Percentiles rank a stretch among this genome's conserved stretches.
Conservation (phyloP, 179 eudicot genomes). For the Actinidia arguta region DNA sequence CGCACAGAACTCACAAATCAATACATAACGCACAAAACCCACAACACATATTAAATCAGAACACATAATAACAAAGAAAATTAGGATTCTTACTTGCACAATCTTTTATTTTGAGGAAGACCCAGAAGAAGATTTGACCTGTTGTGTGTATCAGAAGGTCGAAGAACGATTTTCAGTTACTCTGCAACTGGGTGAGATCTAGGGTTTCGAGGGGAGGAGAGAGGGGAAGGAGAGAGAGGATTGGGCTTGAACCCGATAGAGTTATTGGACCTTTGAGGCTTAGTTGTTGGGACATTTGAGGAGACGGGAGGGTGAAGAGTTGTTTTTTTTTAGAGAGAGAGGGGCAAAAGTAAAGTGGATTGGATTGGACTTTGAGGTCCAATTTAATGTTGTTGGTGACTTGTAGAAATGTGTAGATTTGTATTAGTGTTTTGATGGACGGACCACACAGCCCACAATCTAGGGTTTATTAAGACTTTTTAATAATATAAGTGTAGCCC, state of each 20-base stretch:
- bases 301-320: conserved; percentile 6
- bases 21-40: no score
- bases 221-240: conserved; percentile 36
- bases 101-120: background rate
- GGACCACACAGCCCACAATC: conserved; percentile 18
- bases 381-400: conserved; percentile 11
- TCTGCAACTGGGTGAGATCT: conserved; percentile 38
- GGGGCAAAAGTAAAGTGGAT: conserved; percentile 33
- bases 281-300: conserved; percentile 16
- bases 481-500: conserved; percentile 14
- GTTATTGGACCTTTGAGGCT: conserved; percentile 20
- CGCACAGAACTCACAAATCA: no score
- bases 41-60: no score
- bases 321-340: conserved; percentile 18
- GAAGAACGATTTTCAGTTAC: conserved; percentile 17
- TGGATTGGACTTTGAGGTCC: conserved; percentile 72
- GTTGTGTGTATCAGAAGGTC: background rate
- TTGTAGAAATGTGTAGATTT: background rate
- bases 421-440: background rate
- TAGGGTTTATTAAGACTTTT: background rate
- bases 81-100: background rate
- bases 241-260: conserved; percentile 55
- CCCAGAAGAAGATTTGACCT: conserved; percentile 3
- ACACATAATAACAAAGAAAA: no score
- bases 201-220: conserved; percentile 42